Base-by-base conservation (phyloP, 331 rosid species). In the Malus hybrid region DNA sequence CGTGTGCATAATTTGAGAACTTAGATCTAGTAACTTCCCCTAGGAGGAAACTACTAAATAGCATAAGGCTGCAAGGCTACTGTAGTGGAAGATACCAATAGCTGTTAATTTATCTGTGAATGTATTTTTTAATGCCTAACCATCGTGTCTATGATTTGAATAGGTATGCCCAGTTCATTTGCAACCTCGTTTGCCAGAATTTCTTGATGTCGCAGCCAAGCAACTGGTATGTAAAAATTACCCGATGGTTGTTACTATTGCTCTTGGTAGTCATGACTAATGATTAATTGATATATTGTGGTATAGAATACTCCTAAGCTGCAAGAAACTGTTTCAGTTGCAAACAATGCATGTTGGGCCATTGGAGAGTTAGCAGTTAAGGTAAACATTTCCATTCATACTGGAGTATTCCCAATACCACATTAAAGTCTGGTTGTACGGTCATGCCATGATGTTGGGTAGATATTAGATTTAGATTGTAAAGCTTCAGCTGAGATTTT, bases 311-410 rank as follows among this genome's bases (percentile, higher is more conserved):
- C 84, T 81, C 90, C 96, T 7, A 92, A 86, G 89, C 85, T 92
- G 61, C 88, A 84, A 80, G 93, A 89, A 79, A 90, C 90, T 75
- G 80, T 89, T 84, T 95, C 98, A 34, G 97, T 95, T 71, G 99
- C 99, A 75, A 95, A 95, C 81, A 95, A 95, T 87, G 99, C 99
- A 44, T 95, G 99, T 80, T 95, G 99, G 99, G 96, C 97, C 48
- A 92, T 95, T 71, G 99, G 98, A 78, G 99, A 95, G 74, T 77
- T 95, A 79, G 97, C 98, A n/a, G 87, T 95, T 58, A 95, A 95
- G 97, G 99, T 92, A 89, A 28, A 42, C 5, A 42, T 62, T 73
- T 39, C 44, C 32, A 52, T 52, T 16, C 10, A 16, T 6, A 19
- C 20, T 52, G 57, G 20, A 52, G 57, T 18, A 52, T 52, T 52